Evolutionary conservation across 306 rosid genomes (phyloP), one percentile per base, ranked within the genome.

Genomic region (Sindora glabra): DNA sequence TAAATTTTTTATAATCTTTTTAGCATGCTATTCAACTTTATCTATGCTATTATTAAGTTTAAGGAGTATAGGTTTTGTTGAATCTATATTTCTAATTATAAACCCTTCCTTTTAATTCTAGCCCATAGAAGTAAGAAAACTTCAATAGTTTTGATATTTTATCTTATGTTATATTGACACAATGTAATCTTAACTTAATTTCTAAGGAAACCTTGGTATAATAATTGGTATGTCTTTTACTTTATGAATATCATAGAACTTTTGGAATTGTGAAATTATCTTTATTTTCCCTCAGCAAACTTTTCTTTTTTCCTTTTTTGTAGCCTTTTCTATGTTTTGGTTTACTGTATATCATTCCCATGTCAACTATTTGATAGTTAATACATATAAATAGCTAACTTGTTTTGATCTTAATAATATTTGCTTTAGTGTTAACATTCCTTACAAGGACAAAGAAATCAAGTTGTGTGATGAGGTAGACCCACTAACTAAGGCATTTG

Each of bases 401-500:
- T 36, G 52, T 33, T 48, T 73, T 72, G 74, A 74, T 61, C 46
- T 33, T 62, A 37, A 33, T 62, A 65, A 56, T 59, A 34, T 65
- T 64, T 45, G 68, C 68, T 59, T 46, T 89, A 92, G 98, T 50
- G 71, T 81, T 50, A 78, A 86, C 36, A 86, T 83, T 80, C 96
- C 98, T 27, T 86, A 92, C 85, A 92, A 88, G 81, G 96, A 92
- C 67, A 75, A 79, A 2, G 86, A 91, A 48, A 64, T 88, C 18
- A 68, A 70, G 70, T 85, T 81, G 49, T 92, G 96, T 62, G 98
- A 92, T 13, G 96, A 88, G 73, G 94, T 92, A 29, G 95, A 88
- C 78, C 95, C 96, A 51, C 79, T 88, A 44, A 96, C 90, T 41
- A 83, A 86, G 96, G 98, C 88, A 82, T 54, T 61, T 72, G 44